A percentile compares a stretch with the other conserved stretches of the same genome.
Conservation (phyloP, 1,284 basidiomycete genomes). For the Malassezia japonica region DNA sequence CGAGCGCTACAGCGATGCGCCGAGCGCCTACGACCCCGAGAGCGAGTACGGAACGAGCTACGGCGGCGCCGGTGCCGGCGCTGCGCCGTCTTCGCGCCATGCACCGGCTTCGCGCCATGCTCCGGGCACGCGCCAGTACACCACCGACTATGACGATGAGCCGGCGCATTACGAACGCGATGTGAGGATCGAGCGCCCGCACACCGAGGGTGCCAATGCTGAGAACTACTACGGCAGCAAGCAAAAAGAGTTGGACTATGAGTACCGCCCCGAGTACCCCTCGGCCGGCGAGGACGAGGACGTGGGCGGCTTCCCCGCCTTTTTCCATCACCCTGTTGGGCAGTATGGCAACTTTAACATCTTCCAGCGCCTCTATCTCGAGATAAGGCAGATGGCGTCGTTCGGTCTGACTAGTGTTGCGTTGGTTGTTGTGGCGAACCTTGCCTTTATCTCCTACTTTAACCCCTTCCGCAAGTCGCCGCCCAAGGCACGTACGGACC, state of each 20-base stretch:
- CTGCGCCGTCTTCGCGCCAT: too few species aligned
- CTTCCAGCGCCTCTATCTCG: slow-evolving; percentile 27
- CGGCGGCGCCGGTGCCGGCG: too few species aligned
- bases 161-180: too few species aligned
- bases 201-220: not conserved
- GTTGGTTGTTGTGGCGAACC: slow-evolving; percentile 25
- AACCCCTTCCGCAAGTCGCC: slow-evolving; percentile 41
- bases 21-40: not conserved
- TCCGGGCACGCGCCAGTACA: too few species aligned
- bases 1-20: not conserved
- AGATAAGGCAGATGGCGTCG: slow-evolving; percentile 35
- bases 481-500: slow-evolving; percentile 33
- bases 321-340: slow-evolving; percentile 43
- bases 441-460: slow-evolving; percentile 32
- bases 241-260: not conserved
- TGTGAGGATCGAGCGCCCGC: not conserved
- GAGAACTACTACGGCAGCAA: not conserved
- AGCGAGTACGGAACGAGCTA: not conserved
- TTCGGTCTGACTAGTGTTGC: slow-evolving; percentile 25
- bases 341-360: slow-evolving; percentile 36
- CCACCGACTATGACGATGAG: too few species aligned
- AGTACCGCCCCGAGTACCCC: slow-evolving; percentile 4
- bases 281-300: not conserved
- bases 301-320: slow-evolving; percentile 18
- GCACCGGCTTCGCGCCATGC: too few species aligned